These are phyloP conservation scores for Microdochium bolleyi DNA, from an alignment of 2,329 filamentous ascomycete genomes.

Conservation along the genomic window DNA sequence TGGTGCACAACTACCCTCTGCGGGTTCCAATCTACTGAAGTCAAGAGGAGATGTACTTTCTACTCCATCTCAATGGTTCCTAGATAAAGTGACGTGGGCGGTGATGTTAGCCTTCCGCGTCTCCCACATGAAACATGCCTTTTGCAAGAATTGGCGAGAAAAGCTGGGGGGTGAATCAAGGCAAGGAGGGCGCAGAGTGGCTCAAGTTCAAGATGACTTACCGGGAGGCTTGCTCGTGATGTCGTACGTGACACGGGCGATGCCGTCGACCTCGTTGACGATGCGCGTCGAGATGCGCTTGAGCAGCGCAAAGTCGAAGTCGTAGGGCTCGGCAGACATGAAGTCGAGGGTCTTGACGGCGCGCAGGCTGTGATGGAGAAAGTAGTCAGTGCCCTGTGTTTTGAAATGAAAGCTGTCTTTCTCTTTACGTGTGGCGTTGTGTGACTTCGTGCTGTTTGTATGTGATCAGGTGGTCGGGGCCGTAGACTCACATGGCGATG, in stretches of 20 bases:
- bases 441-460: no score
- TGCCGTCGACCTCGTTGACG: constrained; percentile 67
- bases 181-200: no score
- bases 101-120: not conserved
- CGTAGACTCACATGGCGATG: constrained; percentile 15
- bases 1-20: no score
- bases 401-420: no score
- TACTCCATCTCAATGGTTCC: constrained; percentile 1
- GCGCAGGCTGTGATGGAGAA: constrained; percentile 26
- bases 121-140: no score
- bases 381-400: not conserved
- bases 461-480: not conserved
- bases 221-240: constrained; percentile 50
- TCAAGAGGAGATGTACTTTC: not conserved
- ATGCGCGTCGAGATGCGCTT: constrained; percentile 59
- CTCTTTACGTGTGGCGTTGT: no score
- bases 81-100: not conserved
- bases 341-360: constrained; percentile 50
- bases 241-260: constrained; percentile 65
- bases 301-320: constrained; percentile 58
- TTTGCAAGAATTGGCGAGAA: not conserved
- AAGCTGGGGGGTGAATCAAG: not conserved
- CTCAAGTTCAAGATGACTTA: no score
- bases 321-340: constrained; percentile 63
- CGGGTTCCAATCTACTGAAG: no score